Evolutionary conservation across 305 asterid genomes (phyloP).

Genomic region (Solanum hybrid): DNA sequence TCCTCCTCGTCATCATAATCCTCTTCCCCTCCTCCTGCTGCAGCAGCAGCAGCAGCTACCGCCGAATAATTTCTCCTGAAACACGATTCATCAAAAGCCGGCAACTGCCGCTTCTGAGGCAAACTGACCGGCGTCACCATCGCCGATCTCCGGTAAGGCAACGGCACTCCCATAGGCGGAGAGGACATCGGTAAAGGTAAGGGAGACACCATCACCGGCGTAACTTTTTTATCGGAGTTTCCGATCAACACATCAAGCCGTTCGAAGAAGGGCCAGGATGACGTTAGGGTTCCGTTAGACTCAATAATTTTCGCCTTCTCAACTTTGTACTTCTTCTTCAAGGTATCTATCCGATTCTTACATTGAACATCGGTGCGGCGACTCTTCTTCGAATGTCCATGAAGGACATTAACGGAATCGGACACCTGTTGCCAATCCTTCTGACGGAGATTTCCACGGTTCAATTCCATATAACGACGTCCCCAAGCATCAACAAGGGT

Average conservation of each 20-base stretch:
- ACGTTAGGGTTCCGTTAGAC: conserved; percentile 23
- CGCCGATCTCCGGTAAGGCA: conserved; percentile 25
- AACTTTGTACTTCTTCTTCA: conserved; percentile 35
- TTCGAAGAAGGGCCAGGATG: conserved; percentile 30
- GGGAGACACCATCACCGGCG: conserved; percentile 8
- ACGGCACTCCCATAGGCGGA: conserved; percentile 79
- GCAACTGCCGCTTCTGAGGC: conserved; percentile 52
- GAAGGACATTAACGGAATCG: conserved; percentile 61
- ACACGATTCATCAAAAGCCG: conserved; percentile 39
- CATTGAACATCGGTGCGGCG: conserved; percentile 38
- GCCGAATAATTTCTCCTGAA: conserved; percentile 79
- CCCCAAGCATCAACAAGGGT: conserved; percentile 94
- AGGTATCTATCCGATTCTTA: conserved; percentile 38
- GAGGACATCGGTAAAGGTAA: conserved; percentile 21
- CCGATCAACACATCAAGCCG: conserved; percentile 26
- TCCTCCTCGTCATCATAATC: conserved; percentile 40
- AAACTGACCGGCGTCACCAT: conserved; percentile 27
- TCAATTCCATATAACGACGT: conserved; percentile 62
- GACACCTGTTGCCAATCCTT: conserved; percentile 96
- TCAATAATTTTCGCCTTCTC: conserved; percentile 33
- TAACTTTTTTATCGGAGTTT: conserved; percentile 10
- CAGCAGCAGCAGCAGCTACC: conserved; percentile 70
- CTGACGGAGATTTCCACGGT: conserved; percentile 84
- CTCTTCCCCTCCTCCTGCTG: conserved; percentile 26
- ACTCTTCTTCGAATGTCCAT: conserved; percentile 74